Base-by-base conservation (phyloP, 495 filamentous ascomycete species). In the Rostrohypoxylon terebratum region DNA sequence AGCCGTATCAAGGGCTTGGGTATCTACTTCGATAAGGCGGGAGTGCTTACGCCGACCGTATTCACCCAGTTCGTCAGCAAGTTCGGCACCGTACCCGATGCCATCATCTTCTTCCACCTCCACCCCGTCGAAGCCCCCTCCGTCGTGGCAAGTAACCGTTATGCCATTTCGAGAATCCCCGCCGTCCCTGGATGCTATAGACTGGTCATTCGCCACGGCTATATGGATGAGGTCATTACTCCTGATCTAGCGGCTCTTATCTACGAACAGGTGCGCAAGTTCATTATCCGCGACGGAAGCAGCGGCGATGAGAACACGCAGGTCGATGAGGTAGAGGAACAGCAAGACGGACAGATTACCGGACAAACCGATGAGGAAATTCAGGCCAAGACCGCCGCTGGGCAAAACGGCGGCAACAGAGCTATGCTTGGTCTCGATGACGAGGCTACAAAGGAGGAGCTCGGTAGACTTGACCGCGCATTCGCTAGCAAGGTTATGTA, bases 21-120 rank as follows among this genome's bases (percentile, higher is more conserved):
- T 1, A 84, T 91, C 3, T 91, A 89, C 76, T 91, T 91, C 65
- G 89, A 91, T 78, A 91, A 91, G 72, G 81, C 86, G 5, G 89
- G 89, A 20, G 73, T 81, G 18, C 63, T 80, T 21, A 83, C 80
- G 0, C 89, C 89, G 0, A 83, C 83, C 1, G 89, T 90, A 3
- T 91, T 90, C 60, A 84, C 86, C 6, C 89, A 91, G 51, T 91
- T 90, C 69, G 78, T 90, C 11, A 85, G 82, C 55, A 91, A 91
- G 68, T 88, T 91, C 68, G 82, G 83, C 54, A 82, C 86, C 0
- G 77, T 86, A 4, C 87, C 88, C 1, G 85, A 89, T 14, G 84
- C 89, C 0, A 82, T 82, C 23, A 81, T 91, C 0, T 90, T 91
- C 75, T 89, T 91, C 77, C 87, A 91, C 64, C 80, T 90, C 11